Percentiles rank a stretch among this genome's conserved stretches.
Conservation (phyloP, 2,329 filamentous ascomycete species). For the Lachnellula cervina region DNA sequence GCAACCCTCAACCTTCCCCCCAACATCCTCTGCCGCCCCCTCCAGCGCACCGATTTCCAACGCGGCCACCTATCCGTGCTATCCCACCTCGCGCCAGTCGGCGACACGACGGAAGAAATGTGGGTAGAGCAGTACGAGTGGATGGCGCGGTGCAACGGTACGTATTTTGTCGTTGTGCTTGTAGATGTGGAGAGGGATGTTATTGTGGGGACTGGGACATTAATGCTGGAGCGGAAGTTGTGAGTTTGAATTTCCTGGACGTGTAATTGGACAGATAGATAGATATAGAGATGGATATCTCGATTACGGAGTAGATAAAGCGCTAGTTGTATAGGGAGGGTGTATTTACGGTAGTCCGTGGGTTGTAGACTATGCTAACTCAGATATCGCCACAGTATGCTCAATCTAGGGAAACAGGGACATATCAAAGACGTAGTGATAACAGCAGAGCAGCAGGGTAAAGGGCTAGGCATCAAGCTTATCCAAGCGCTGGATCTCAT, state of each 20-base stretch:
- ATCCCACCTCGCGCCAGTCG: constrained; percentile 83
- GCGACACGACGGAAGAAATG: constrained; percentile 68
- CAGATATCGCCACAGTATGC: constrained; percentile 51
- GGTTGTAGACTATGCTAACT: too few species aligned
- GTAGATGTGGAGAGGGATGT: constrained; percentile 50
- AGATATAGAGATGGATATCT: background rate
- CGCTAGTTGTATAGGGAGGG: too few species aligned
- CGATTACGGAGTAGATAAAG: too few species aligned
- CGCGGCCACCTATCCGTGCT: constrained; percentile 84
- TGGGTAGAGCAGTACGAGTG: constrained; percentile 77
- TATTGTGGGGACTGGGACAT: constrained; percentile 80
- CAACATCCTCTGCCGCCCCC: constrained; percentile 75
- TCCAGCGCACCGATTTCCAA: constrained; percentile 64
- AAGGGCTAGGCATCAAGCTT: constrained; percentile 86
- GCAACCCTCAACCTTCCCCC: constrained; percentile 70
- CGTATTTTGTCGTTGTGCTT: constrained; percentile 83
- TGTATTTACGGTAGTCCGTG: too few species aligned
- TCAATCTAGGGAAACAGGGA: constrained; percentile 73
- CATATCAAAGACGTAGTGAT: constrained; percentile 98
- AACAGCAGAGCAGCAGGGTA: constrained; percentile 87
- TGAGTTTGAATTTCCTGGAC: constrained; percentile 38
- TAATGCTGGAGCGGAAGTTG: constrained; percentile 93
- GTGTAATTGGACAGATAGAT: too few species aligned
- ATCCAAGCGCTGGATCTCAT: constrained; percentile 90
- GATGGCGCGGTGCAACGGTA: constrained; percentile 55